Evolutionary conservation across 2,329 filamentous ascomycete genomes (phyloP).

Genomic region (Magnaporthiopsis incrustans): DNA sequence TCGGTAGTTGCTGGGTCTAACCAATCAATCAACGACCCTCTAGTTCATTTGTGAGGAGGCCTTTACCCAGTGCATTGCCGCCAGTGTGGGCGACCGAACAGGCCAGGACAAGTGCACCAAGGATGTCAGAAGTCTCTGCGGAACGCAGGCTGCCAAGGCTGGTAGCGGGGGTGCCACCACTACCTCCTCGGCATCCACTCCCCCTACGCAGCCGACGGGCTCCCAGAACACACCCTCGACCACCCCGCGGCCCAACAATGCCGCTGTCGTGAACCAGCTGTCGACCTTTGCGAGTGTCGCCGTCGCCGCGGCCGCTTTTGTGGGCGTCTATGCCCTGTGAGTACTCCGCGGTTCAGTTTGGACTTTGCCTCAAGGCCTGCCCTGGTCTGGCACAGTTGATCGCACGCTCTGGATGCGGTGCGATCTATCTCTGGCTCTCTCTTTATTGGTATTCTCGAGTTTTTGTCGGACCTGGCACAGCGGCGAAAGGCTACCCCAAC

Average conservation of each 20-base stretch:
- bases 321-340: background rate
- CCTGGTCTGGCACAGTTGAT: too few relatives aligned
- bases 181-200: conserved; percentile 13
- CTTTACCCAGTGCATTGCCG: conserved; percentile 37
- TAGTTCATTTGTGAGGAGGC: conserved; percentile 45
- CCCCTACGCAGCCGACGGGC: conserved; percentile 12
- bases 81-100: conserved; percentile 30
- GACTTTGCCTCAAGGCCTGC: too few relatives aligned
- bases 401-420: too few relatives aligned
- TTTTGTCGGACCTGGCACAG: too few relatives aligned
- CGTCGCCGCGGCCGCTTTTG: conserved; percentile 35
- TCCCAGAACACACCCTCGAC: conserved; percentile 13
- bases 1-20: conserved; percentile 11
- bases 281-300: conserved; percentile 34
- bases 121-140: conserved; percentile 41
- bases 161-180: conserved; percentile 16
- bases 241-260: conserved; percentile 15
- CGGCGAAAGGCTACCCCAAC: too few relatives aligned
- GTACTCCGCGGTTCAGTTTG: background rate
- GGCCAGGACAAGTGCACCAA: conserved; percentile 40
- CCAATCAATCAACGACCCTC: conserved; percentile 1
- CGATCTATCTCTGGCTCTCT: too few relatives aligned
- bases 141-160: conserved; percentile 25
- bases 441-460: too few relatives aligned
- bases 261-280: conserved; percentile 21